Percentiles rank a stretch among this genome's conserved stretches.
These are phyloP conservation scores for Dactylorhiza incarnata DNA, from an alignment of 106 monocot genomes.

Conservation along the genomic window DNA sequence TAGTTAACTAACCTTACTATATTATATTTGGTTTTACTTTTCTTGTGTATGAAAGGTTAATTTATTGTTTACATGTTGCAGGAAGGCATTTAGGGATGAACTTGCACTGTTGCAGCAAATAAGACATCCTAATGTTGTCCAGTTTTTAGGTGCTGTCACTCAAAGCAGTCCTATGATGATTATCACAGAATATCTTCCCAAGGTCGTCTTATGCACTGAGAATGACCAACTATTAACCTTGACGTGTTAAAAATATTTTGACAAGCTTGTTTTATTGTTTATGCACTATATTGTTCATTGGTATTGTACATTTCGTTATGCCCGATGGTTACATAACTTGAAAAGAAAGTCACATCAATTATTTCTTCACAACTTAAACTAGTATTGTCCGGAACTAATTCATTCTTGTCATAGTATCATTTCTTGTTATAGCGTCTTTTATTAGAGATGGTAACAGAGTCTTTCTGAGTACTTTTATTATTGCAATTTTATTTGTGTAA, in stretches of 20 bases:
- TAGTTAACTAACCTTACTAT: constrained; percentile 2
- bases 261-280: neutral
- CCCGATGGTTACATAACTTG: neutral
- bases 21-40: neutral
- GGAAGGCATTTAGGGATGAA: constrained; percentile 90
- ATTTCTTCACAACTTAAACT: neutral
- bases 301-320: neutral
- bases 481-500: neutral
- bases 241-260: neutral
- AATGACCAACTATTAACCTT: neutral
- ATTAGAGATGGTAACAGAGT: neutral
- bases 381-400: neutral
- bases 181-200: constrained; percentile 87
- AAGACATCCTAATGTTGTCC: constrained; percentile 97
- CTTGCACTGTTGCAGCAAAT: constrained; percentile 83
- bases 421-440: neutral
- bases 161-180: constrained; percentile 99
- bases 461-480: neutral
- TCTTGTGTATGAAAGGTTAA: neutral
- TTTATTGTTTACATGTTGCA: constrained; percentile 25
- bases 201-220: constrained; percentile 29
- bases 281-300: neutral
- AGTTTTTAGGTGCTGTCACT: constrained; percentile 97
- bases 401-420: neutral
- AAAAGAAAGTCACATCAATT: neutral